A percentile compares a stretch with the other conserved stretches of the same genome.
These are phyloP conservation scores for Suillus decipiens DNA, from an alignment of 768 basidiomycete species.

Conservation along the genomic window DNA sequence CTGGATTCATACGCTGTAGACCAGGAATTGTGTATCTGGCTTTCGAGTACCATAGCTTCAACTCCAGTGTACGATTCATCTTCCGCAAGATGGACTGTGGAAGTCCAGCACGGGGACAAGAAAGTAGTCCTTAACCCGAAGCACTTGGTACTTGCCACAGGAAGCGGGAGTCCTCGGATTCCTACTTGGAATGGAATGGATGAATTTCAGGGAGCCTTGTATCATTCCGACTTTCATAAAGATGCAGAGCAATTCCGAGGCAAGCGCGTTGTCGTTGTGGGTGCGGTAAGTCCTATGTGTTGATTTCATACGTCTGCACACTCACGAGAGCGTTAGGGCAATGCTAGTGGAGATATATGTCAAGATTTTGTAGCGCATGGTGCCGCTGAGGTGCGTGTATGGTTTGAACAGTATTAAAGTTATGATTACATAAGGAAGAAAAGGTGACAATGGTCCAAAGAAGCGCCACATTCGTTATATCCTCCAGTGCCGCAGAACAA, in stretches of 20 bases:
- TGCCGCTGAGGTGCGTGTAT: background rate
- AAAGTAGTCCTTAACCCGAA: background rate
- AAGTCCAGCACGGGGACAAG: background rate
- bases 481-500: background rate
- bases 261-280: constrained; percentile 63
- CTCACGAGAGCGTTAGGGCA: background rate
- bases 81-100: background rate
- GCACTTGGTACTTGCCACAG: background rate
- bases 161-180: background rate
- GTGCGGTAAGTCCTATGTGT: constrained; percentile 21
- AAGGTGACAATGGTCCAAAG: constrained; percentile 4
- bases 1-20: constrained; percentile 55
- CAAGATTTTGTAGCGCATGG: constrained; percentile 1
- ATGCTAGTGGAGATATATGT: background rate
- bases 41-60: constrained; percentile 37
- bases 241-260: constrained; percentile 46
- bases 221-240: constrained; percentile 52
- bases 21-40: constrained; percentile 61
- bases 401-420: background rate
- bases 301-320: background rate
- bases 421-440: background rate
- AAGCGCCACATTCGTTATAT: background rate
- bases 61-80: constrained; percentile 18
- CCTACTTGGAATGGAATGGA: constrained; percentile 34
- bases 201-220: constrained; percentile 47